Conservation (phyloP, 495 filamentous ascomycete species). For the Penicillium subrubescens region DNA sequence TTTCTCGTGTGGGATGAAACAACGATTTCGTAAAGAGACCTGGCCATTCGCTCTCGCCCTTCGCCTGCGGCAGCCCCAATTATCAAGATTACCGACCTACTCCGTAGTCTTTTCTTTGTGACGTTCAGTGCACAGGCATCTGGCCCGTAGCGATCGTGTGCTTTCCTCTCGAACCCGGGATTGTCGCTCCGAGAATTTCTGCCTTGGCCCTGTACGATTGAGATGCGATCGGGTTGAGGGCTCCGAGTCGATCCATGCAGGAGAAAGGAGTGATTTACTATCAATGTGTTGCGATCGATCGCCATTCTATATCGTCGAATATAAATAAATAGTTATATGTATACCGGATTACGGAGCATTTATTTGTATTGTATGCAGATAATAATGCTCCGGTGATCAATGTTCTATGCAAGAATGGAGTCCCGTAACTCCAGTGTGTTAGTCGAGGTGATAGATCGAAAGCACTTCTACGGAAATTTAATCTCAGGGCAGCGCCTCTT, state of each 20-base stretch:
- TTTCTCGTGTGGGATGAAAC: slow-evolving; percentile 9
- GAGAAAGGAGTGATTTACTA: background rate
- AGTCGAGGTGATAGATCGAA: slow-evolving; percentile 1
- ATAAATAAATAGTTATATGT: background rate
- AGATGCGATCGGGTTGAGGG: background rate
- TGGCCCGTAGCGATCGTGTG: slow-evolving; percentile 5
- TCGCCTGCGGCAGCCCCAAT: background rate
- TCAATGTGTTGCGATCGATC: background rate
- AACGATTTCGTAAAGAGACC: background rate
- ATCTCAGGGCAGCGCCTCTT: background rate
- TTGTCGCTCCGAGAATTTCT: background rate
- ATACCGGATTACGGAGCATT: background rate
- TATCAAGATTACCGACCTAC: slow-evolving; percentile 8
- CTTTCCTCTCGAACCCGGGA: background rate
- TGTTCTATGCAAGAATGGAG: background rate
- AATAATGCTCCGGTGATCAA: background rate
- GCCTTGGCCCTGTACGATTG: background rate
- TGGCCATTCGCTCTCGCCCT: slow-evolving; percentile 1
- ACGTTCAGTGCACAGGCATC: background rate
- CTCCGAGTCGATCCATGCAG: slow-evolving; percentile 7
- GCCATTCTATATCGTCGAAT: background rate
- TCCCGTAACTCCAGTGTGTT: background rate
- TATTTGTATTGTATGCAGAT: background rate
- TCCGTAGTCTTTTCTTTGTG: background rate
- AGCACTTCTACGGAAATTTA: background rate